Percentiles rank a stretch among this genome's conserved stretches.
Conservation (phyloP, 306 rosid species). For the Parietaria judaica region DNA sequence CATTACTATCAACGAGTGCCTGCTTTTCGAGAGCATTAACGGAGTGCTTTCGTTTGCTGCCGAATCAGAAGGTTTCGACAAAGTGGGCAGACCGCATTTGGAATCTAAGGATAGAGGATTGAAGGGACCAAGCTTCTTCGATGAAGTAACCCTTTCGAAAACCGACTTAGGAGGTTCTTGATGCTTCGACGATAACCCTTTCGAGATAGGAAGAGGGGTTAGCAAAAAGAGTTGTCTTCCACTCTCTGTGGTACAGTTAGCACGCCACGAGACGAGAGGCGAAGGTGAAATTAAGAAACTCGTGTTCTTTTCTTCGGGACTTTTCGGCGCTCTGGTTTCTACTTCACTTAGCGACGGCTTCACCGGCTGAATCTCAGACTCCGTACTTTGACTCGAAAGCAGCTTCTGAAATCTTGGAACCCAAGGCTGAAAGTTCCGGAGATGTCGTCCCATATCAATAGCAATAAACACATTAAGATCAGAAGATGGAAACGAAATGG, state of each 20-base stretch:
- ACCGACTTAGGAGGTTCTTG: conserved; percentile 34
- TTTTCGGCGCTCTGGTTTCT: conserved; percentile 24
- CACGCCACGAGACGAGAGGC: conserved; percentile 94
- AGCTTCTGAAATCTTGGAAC: conserved; percentile 49
- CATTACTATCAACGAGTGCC: conserved; percentile 43
- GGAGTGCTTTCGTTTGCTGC: conserved; percentile 29
- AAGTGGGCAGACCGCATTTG: conserved; percentile 32
- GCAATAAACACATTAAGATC: neutral
- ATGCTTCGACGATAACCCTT: conserved; percentile 44
- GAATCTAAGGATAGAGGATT: conserved; percentile 23
- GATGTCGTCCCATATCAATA: conserved; percentile 16
- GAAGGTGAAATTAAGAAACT: conserved; percentile 67
- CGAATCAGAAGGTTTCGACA: conserved; percentile 36
- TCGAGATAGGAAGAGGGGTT: conserved; percentile 86
- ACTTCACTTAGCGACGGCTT: conserved; percentile 13
- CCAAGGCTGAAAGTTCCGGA: conserved; percentile 69
- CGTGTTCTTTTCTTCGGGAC: conserved; percentile 34
- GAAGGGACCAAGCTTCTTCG: conserved; percentile 21
- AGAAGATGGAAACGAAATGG: neutral
- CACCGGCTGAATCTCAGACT: conserved; percentile 18
- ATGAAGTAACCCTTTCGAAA: conserved; percentile 32
- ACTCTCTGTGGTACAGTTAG: conserved; percentile 61
- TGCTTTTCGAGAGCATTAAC: conserved; percentile 23
- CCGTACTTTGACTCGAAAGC: conserved; percentile 25
- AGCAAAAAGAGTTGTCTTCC: conserved; percentile 83